Base-by-base conservation (phyloP, 2,329 filamentous ascomycete species). In the Pestalotiopsis sp. region DNA sequence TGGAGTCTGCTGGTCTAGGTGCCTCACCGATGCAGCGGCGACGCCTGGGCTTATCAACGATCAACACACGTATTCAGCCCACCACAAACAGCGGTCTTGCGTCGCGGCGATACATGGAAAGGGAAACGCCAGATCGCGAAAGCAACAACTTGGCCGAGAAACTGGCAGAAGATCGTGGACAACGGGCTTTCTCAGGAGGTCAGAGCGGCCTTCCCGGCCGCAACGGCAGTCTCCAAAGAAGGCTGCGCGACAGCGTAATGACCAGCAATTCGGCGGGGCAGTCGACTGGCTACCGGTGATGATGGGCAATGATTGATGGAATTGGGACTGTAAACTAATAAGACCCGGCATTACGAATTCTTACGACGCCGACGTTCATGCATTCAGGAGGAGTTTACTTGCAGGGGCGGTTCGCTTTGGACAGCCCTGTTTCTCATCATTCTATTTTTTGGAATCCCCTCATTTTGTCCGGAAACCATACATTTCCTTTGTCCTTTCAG, bases 11-110 rank as follows among this genome's bases (percentile, higher is more conserved):
- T 39, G 71, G 79, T 38, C 74, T 82, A 20, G 79, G 78, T 2
- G 82, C 84, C 27, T 84, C 85, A 2, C 82, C 82, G 13, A 78
- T 90, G 17, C 86, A 87, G 5, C 84, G 87, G 58, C 84, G 88
- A 65, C 84, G 88, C 23, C 79, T 89, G 64, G 82, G 83, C 17
- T 82, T 85, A 7, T 84, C 87, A 0, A 83, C 82, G 25, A 75
- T 86, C 58, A 82, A 82, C 68, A 84, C 85, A 65, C 83, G 87
- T 9, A 78, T 81, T 2, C 78, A 80, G 17, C 79, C 83, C 2
- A 79, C 80, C 17, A 75, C 80, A 6, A 75, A 81, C 2, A 77
- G 82, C 5, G 76, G 80, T 2, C 70, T 78, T 1, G 72, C 75
- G 4, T 76, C 76, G 17, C 82, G 86, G 39, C 83, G 85, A 45